Base-by-base conservation (phyloP, 306 rosid species). In the peach (Prunus persica) region DNA sequence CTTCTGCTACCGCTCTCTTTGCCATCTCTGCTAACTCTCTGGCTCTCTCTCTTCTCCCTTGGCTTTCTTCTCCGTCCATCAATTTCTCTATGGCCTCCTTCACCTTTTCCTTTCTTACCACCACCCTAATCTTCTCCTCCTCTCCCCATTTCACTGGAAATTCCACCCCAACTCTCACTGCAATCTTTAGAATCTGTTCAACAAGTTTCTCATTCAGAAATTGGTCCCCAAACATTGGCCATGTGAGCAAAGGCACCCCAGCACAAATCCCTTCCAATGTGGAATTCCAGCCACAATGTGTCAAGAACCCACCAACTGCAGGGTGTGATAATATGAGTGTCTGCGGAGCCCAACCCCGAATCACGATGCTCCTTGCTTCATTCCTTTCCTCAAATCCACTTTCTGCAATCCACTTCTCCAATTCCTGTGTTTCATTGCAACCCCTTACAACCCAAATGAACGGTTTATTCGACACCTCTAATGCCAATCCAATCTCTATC, bases 291-390 rank as follows among this genome's bases (percentile, higher is more conserved):
- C 86, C 86, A 24, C 86, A 79, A 15, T 83, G 87, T 24, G 84
- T 83, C 22, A 83, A 52, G 70, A 83, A 80, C 43, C 80, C 88
- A 6, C 86, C 86, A 12, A 82, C 24, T 10, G 88, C 38, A 0
- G 75, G 68, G 63, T 92, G 93, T 16, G 92, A 85, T 16, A 92
- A 11, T 54, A 92, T 87, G 6, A 85, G 46, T 0, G 87, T 51
- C 24, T 88, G 97, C 4, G 97, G 96, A n/a, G 96, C 96, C 97
- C 97, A 90, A 5, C 93, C 97, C 28, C 83, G 6, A 20, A 90
- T 84, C 73, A 92, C 8, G 15, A 90, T 72, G 6, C 93, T 83
- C 74, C 83, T 84, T 43, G 67, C 91, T 11, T 65, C 80, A 2
- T 45, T 78, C 67, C 93, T 90, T 46, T 86, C 89, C 67, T 87